Evolutionary conservation across 2,329 filamentous ascomycete genomes (phyloP), one percentile per base, ranked within the genome.

Genomic region (Mycosphaerella sp.): DNA sequence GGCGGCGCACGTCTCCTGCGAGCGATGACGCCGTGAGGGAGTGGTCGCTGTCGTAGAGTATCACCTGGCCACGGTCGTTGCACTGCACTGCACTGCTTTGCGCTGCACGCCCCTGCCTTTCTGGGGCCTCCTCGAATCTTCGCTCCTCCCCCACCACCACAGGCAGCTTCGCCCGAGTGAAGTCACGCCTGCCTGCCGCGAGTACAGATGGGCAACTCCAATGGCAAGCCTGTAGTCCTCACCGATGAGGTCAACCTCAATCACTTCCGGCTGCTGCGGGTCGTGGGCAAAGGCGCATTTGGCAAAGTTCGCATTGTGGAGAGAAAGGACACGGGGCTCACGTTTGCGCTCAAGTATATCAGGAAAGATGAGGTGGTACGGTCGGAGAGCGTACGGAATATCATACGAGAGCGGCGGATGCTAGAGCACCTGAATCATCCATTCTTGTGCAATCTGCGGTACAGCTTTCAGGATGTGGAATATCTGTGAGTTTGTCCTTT

Each of bases 281-380:
- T 98, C 58, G 93, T 98, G 62, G 93, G 93, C 60, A 94, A 95
- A 71, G 93, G 93, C 65, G 93, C 93, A 51, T 98, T 98, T 75
- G 93, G 93, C 65, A 98, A 98, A 73, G 93, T 98, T 56, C 86
- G 93, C 65, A 98, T 98, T 61, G 93, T 98, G 66, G 93, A 98
- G 77, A 83, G 90, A 61, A 97, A 97, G 73, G 93, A 98, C 68
- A 95, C 89, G 1, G 85, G 84, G 50, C 74, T 97, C 64, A 91
- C 90, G 2, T 98, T 98, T 71, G 93, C 93, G 40, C 79, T 98
- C 59, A 98, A 98, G 72, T 97, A 97, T 71, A 97, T 97, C 59
- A 84, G 90, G 61, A 97, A 96, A 80, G 91, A 97, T 86, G 91
- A 97, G 81, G 91, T 98, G 62, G 89, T 98, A 63, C 88, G 91